phyloP scores from a whole-genome alignment of 805 yeast genomes.

The Saccharomycopsis javanensis region DNA sequence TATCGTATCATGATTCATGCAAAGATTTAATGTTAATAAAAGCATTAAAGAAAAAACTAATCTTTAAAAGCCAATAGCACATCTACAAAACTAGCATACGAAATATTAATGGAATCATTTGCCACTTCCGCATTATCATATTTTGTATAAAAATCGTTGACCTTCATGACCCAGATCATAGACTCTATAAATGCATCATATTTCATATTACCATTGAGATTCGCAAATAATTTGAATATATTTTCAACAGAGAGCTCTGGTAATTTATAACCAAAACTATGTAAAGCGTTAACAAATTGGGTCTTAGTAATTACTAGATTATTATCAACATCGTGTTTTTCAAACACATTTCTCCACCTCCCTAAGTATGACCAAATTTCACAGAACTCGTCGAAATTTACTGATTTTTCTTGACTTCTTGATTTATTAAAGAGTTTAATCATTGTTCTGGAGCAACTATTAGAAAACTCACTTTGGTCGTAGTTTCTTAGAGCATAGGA shows the following conservation, averaged over 20 bases:
- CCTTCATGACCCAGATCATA: not conserved
- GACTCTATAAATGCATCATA: conserved; percentile 1
- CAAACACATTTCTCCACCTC: conserved; percentile 1
- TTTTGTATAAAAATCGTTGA: not conserved
- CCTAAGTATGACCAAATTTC: conserved; percentile 1
- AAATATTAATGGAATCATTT: not conserved
- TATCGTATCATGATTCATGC: not conserved
- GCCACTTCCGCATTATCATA: not conserved
- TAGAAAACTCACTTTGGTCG: not conserved
- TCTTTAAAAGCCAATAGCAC: not conserved
- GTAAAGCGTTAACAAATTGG: not conserved
- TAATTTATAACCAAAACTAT: not conserved
- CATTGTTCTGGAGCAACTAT: not conserved
- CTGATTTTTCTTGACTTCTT: not conserved
- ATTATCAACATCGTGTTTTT: not conserved
- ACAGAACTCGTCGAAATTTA: not conserved
- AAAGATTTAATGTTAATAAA: not conserved
- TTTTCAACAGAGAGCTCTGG: not conserved
- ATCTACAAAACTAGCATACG: not conserved
- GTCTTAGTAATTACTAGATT: not conserved
- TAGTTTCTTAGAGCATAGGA: conserved; percentile 1
- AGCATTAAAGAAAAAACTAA: not conserved
- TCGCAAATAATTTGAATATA: not conserved
- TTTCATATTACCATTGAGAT: not conserved
- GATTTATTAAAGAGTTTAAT: not conserved